phyloP scores from a whole-genome alignment of 805 yeast species.

The Schwanniomyces vanrijiae region DNA sequence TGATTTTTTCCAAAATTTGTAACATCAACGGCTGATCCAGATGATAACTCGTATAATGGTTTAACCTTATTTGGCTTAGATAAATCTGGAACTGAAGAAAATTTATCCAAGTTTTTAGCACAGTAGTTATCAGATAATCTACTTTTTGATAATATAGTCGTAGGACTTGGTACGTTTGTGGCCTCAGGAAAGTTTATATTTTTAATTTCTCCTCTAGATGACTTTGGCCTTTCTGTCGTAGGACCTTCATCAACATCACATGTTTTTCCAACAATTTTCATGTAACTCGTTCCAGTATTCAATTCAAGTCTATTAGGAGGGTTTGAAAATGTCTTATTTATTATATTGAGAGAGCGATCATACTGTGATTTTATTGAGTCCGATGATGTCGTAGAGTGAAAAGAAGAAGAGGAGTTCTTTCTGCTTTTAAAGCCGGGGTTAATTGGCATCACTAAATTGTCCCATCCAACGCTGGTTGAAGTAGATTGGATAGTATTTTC shows the following conservation, averaged over 20 bases:
- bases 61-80: slow-evolving; percentile 3
- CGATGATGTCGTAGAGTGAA: slow-evolving; percentile 12
- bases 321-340: slow-evolving; percentile 10
- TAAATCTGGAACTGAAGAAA: slow-evolving; percentile 17
- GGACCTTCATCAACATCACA: slow-evolving; percentile 1
- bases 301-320: slow-evolving; percentile 1
- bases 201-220: slow-evolving; percentile 20
- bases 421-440: background rate
- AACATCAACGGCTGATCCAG: slow-evolving; percentile 41
- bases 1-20: slow-evolving; percentile 38
- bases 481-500: slow-evolving; percentile 1
- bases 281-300: background rate
- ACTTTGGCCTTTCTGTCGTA: slow-evolving; percentile 17
- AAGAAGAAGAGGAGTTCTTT: slow-evolving; percentile 11
- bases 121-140: slow-evolving; percentile 5
- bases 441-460: slow-evolving; percentile 4
- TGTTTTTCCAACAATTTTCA: slow-evolving; percentile 12
- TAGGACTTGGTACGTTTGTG: background rate
- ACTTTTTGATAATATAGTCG: background rate
- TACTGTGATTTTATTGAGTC: slow-evolving; percentile 11
- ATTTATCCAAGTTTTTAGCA: slow-evolving; percentile 7
- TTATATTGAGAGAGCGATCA: slow-evolving; percentile 11
- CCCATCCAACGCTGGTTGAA: slow-evolving; percentile 1
- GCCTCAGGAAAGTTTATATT: background rate
- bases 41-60: slow-evolving; percentile 15